Conservation (phyloP, 768 basidiomycete species). For the Trametes punicea region DNA sequence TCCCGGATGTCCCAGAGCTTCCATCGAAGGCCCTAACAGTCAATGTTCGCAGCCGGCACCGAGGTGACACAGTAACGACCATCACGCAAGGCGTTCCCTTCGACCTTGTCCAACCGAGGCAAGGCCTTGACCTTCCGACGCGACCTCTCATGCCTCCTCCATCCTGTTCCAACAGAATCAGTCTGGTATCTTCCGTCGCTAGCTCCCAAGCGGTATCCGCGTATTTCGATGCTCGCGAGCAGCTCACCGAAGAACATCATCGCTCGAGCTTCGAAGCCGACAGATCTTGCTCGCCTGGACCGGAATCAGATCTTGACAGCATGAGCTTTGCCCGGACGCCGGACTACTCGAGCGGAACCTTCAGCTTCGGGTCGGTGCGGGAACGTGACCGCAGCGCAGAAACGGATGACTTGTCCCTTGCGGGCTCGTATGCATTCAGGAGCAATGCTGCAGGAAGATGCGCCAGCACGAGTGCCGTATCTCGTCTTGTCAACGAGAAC, state of each 20-base stretch:
- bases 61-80: constrained; percentile 5
- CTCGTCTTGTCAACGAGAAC: constrained; percentile 5
- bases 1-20: background rate
- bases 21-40: background rate
- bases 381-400: constrained; percentile 3
- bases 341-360: constrained; percentile 9
- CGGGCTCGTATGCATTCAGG: constrained; percentile 3
- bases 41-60: background rate
- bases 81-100: constrained; percentile 10
- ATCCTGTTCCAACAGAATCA: background rate
- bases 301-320: constrained; percentile 25
- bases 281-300: background rate
- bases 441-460: background rate
- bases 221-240: constrained; percentile 12
- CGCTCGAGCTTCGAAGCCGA: background rate
- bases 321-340: constrained; percentile 29
- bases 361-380: constrained; percentile 10
- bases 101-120: background rate
- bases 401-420: background rate
- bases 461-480: constrained; percentile 1
- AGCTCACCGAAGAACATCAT: constrained; percentile 4
- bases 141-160: background rate
- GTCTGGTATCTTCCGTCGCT: background rate
- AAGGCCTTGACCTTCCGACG: background rate
- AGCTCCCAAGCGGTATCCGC: constrained; percentile 5